Base-by-base conservation (phyloP, 768 basidiomycete genomes). In the Serendipita sp. region DNA sequence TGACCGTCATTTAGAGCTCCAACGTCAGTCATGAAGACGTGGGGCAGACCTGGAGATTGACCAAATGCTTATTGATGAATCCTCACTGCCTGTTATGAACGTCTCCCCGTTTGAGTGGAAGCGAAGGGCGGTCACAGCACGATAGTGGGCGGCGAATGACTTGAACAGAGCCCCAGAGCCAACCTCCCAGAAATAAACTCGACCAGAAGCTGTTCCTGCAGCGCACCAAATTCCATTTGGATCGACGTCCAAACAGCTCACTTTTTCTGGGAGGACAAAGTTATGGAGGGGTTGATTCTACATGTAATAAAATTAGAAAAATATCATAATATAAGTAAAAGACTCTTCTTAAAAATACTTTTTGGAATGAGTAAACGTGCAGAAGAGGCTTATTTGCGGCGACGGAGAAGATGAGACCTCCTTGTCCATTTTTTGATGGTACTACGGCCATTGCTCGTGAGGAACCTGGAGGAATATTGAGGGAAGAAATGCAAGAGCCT, bases 131-230 rank as follows among this genome's bases (percentile, higher is more conserved):
- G 83, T 88, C 63, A 97, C 81, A 71, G 85, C 80, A 65, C 95
- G 88, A 76, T 98, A 99, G 74, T 98, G 95, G 16, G 94, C 94
- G 66, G 97, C 94, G 84, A 93, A 93, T 0, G 89, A 82, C 69
- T 87, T 84, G 77, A 85, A 91, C 52, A 97, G 77, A 63, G 94
- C 85, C n/a, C 94, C 94, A n/a, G 94, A 96, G 8, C 88, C 79
- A 68, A 91, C 79, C 88, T 97, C 94, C 96, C 96, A 99, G 1
- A 99, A 75, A 71, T 94, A 94, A 70, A 98, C 82, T 63, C 93
- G 83, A 35, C 96, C 96, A 70, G 88, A 85, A 3, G 81, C 74
- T 0, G 92, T 94, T 36, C 93, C 96, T 30, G 88, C 94, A 0
- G 89, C 93, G 70, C 89, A 92, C 69, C 85, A 88, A 41, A 77